Percentiles rank a stretch among this genome's conserved stretches.
Evolutionary conservation across 192 early-diverging fungal genomes (phyloP).

Genomic region (Gamsiella multidivaricata): DNA sequence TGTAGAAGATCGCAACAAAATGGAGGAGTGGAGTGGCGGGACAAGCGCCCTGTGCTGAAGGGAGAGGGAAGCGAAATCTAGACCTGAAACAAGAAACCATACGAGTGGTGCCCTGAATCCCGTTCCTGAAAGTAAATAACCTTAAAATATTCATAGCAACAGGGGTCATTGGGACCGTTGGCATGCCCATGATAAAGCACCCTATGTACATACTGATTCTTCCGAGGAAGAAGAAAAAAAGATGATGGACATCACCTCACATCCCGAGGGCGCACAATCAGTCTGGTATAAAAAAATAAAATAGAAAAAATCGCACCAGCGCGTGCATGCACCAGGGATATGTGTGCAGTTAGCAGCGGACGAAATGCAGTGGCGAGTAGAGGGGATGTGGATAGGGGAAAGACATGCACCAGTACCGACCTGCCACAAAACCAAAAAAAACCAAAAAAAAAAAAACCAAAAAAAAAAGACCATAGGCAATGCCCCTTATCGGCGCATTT

Average conservation of each 20-base stretch:
- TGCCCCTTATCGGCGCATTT: too few species aligned
- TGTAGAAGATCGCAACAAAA: too few species aligned
- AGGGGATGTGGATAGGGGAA: background rate
- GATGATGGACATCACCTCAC: too few species aligned
- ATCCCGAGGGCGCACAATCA: background rate
- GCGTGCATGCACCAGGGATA: background rate
- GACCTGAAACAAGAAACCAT: constrained; percentile 5
- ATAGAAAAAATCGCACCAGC: background rate
- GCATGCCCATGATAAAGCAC: background rate
- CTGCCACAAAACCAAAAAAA: background rate
- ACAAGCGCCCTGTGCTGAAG: too few species aligned
- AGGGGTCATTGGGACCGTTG: background rate
- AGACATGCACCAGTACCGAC: background rate
- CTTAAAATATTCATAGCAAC: background rate
- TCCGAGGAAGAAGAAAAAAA: too few species aligned
- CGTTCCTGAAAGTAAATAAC: constrained; percentile 17
- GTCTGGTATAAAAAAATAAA: background rate
- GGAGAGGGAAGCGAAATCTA: too few species aligned
- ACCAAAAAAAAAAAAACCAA: background rate
- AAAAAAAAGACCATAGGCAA: too few species aligned
- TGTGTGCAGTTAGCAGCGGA: too few species aligned
- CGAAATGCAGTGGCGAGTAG: background rate
- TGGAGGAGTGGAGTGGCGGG: too few species aligned
- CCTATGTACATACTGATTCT: too few species aligned
- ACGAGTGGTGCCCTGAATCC: background rate